Base-by-base conservation (phyloP, 306 rosid genomes). In the Prunus salicina region DNA sequence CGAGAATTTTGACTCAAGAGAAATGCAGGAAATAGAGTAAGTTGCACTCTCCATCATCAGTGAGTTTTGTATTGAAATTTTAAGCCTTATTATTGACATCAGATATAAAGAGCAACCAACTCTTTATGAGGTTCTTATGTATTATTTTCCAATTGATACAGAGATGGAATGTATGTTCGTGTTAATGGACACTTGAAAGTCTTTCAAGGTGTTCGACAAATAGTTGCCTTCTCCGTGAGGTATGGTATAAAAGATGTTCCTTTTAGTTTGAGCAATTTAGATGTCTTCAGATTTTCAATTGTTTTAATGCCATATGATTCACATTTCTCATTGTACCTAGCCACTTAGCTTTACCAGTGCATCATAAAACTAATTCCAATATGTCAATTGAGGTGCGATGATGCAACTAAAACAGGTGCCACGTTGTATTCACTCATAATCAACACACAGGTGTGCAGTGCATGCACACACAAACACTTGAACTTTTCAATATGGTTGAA, bases 221-320 rank as follows among this genome's bases (percentile, higher is more conserved):
- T 91, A 41, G 86, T 80, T 24, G 98, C 97, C 74, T 92, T 92
- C 79, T 88, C 97, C 66, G 96, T 89, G 78, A 92, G 98, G 99
- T 82, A 82, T 8, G 56, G 16, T 28, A 34, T 67, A 61, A 30
- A 11, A 22, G 43, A 30, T 41, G 73, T 43, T 63, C 10, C 67
- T 49, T 15, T 24, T 52, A 38, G 10, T 47, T 50, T 66, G 64
- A 67, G 25, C 38, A 72, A 67, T 64, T 79, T 8, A 50, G 28
- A 18, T 46, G 63, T 41, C 3, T 50, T 22, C 19, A 64, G 49
- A 28, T 24, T 46, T 28, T 57, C 27, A 13, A 4, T 58, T 25
- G 67, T 58, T 25, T 38, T 25, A 51, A 12, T 56, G 27, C n/a
- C n/a, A 19, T 11, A n/a, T n/a, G 30, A 8, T 20, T 52, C 49